These are phyloP conservation scores for Backusella westeae DNA, from an alignment of 192 early-diverging fungal species.

Conservation along the genomic window DNA sequence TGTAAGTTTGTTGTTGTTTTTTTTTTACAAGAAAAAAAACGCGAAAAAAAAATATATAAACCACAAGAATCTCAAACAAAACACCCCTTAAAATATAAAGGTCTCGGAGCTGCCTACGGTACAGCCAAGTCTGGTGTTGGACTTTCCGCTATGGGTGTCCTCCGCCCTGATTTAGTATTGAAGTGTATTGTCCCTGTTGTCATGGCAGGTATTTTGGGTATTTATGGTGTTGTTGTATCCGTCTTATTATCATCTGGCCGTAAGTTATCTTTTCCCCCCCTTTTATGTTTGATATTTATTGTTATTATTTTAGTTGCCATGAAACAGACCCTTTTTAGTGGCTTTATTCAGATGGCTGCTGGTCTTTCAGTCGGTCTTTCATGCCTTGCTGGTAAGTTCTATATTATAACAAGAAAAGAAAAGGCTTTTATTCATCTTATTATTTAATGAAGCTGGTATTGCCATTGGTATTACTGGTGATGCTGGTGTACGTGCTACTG, in stretches of 20 bases:
- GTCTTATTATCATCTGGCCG: conserved; percentile 84
- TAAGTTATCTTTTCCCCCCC: conserved; percentile 35
- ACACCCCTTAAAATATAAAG: conserved; percentile 32
- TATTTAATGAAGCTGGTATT: conserved; percentile 68
- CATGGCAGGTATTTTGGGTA: conserved; percentile 99
- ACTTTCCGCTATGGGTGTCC: conserved; percentile 91
- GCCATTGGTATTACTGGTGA: conserved; percentile 98
- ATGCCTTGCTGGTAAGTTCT: conserved; percentile 63
- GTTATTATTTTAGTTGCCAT: conserved; percentile 35
- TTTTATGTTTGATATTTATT: background rate
- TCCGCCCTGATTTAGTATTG: conserved; percentile 90
- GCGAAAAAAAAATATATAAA: background rate
- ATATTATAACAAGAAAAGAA: background rate
- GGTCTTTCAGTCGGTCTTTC: conserved; percentile 90
- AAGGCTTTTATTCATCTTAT: background rate
- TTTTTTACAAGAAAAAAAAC: background rate
- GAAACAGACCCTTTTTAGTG: conserved; percentile 57
- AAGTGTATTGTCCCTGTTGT: conserved; percentile 92
- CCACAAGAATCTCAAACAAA: background rate
- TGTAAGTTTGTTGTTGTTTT: conserved; percentile 50
- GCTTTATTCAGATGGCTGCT: conserved; percentile 90
- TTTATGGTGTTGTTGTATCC: conserved; percentile 96
- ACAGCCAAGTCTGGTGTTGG: conserved; percentile 97
- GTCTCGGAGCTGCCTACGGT: conserved; percentile 96
- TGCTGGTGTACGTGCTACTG: conserved; percentile 87